Conservation (phyloP, 495 filamentous ascomycete species). For the Penicillium maclennaniae region DNA sequence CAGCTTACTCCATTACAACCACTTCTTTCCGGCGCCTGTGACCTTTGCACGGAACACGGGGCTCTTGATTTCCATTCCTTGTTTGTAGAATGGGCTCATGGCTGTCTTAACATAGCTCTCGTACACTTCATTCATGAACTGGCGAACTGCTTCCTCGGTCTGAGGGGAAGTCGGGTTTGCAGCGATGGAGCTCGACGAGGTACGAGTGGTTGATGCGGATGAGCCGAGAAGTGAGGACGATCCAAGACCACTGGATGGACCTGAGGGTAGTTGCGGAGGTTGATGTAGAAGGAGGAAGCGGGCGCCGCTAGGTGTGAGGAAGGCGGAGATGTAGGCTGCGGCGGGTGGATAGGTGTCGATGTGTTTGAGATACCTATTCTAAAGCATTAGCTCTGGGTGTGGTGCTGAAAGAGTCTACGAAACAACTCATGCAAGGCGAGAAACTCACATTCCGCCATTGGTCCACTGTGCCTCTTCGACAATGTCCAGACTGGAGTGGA, state of each 20-base stretch:
- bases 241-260: constrained; percentile 22
- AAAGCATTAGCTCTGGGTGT: constrained; percentile 7
- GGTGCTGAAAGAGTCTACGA: background rate
- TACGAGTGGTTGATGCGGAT: constrained; percentile 36
- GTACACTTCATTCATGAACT: constrained; percentile 92
- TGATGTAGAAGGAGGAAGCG: constrained; percentile 88
- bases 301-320: constrained; percentile 68
- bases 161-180: constrained; percentile 80
- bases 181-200: constrained; percentile 61
- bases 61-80: constrained; percentile 78
- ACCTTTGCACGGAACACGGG: constrained; percentile 79
- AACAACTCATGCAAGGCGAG: no score
- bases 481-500: constrained; percentile 87
- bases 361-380: constrained; percentile 82
- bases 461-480: constrained; percentile 95
- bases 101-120: constrained; percentile 94
- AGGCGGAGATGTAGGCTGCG: constrained; percentile 84
- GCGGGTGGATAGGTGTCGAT: constrained; percentile 81
- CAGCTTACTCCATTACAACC: constrained; percentile 52
- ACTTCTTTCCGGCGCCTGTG: constrained; percentile 86
- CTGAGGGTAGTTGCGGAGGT: constrained; percentile 49
- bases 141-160: constrained; percentile 89
- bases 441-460: constrained; percentile 65
- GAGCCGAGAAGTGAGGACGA: constrained; percentile 32
- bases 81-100: constrained; percentile 91